Evolutionary conservation across 768 basidiomycete genomes (phyloP), one percentile per base, ranked within the genome.

Genomic region (Agrocybe pediades): DNA sequence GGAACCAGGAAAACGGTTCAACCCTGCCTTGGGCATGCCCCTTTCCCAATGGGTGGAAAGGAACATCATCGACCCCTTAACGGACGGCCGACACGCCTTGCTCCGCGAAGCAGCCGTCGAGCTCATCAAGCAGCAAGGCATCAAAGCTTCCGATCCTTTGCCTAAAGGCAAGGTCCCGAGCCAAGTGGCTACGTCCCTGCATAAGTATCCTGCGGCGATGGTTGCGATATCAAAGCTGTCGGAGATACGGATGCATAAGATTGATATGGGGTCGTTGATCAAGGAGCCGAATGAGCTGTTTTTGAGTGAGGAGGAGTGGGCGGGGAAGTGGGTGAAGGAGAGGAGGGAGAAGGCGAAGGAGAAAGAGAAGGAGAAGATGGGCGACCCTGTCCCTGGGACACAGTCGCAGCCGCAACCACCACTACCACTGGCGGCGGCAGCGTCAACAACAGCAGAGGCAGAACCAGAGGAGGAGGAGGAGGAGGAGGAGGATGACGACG

Each of bases 231-330:
- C 71, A 9, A 66, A 71, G 16, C 65, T 83, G 11, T 60, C 69
- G 39, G 75, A 77, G 27, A 75, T 83, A 11, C 61, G 69, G 30
- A 57, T 71, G 19, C 73, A 80, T 49, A 79, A 80, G 63, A 76
- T 83, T 49, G 82, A 83, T 56, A 81, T 83, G 78, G 77, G 71
- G 3, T 69, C 77, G 3, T 59, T 83, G 49, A 78, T 83, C 45
- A 75, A 70, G 49, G 59, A 64, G 2, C 79, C 80, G 0, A 71
- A 73, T 17, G 82, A 83, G 57, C 58, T 83, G 30, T 76, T 75
- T 52, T 54, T 72, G 36, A 82, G 80, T 60, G 80, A 82, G 54
- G 72, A 75, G 57, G 81, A 76, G 59, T 83, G 80, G 81, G 70
- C 69, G 11, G 81, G 80, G 48, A 78, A 76, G 62, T 59, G 56